phyloP scores from a whole-genome alignment of 2,329 filamentous ascomycete genomes.

The Aspergillus amoenus region DNA sequence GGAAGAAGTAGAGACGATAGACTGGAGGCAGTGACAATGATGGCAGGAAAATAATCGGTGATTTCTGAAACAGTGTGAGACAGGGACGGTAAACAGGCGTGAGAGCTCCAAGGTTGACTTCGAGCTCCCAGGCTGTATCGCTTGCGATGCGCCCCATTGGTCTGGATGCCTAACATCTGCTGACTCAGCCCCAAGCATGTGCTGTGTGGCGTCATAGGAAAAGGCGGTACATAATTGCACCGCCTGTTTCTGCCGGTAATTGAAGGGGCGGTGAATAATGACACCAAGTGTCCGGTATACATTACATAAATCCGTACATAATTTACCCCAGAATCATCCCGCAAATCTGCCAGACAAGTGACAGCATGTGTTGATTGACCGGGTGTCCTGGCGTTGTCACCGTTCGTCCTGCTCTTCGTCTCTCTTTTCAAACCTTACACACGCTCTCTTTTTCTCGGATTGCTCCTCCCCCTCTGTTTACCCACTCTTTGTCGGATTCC shows the following conservation, averaged over 20 bases:
- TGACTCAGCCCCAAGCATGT: constrained; percentile 13
- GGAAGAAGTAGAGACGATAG: not conserved
- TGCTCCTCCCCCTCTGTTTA: not conserved
- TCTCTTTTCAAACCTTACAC: not conserved
- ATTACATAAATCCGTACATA: constrained; percentile 4
- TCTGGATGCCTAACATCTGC: constrained; percentile 4
- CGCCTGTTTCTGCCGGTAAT: not conserved
- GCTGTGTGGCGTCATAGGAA: constrained; percentile 34
- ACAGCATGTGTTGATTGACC: constrained; percentile 4
- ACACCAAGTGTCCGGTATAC: not conserved
- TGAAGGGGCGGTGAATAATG: not conserved
- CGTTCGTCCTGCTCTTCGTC: not conserved
- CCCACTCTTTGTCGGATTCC: not conserved
- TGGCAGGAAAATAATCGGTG: not conserved
- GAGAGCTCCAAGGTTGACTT: constrained; percentile 14
- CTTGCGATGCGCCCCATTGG: constrained; percentile 5
- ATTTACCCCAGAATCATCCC: constrained; percentile 17
- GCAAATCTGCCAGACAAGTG: constrained; percentile 2
- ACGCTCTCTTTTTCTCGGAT: not conserved
- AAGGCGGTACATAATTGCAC: constrained; percentile 30
- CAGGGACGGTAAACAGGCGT: constrained; percentile 5
- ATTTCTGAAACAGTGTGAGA: not conserved
- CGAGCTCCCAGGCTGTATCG: not conserved
- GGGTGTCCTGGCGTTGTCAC: not conserved
- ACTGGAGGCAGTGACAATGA: not conserved